Base-by-base conservation (phyloP, 2,329 filamentous ascomycete genomes). In the Talaromyces sp. region DNA sequence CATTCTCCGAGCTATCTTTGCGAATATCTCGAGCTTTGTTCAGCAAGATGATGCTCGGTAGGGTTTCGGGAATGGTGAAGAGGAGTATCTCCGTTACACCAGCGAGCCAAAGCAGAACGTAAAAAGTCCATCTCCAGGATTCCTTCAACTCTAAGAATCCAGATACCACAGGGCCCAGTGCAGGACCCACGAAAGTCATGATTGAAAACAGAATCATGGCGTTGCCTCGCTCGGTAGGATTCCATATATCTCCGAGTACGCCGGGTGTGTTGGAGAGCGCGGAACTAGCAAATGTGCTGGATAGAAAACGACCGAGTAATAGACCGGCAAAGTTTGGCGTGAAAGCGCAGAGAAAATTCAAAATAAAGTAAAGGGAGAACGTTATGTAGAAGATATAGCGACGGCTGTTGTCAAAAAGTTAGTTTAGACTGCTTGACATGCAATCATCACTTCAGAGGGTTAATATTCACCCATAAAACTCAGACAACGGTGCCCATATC, bases 401-500 rank as follows among this genome's bases (percentile, higher is more conserved):
- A 44, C 40, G 55, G 36, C 55, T 18, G 23, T 47, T 47, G 23
- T 23, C n/a, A 47, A 8, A 16, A 5, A 47, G 42, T 47, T n/a
- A 47, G 42, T 44, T 6, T 5, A 36, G 12, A 36, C 33, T 36
- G 12, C 12, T 36, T 23, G 23, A 23, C 23, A 23, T 23, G 23
- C 23, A 23, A 23, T 23, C 23, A 23, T 23, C 23, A 23, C 23
- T 23, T 23, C 23, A 1, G 23, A 23, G 23, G 23, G 23, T 23
- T 1, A 23, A 47, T 3, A 23, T n/a, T 47, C 42, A 47, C 42
- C 87, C 87, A 62, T 83, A 84, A 63, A 89, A 85, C 69, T 90
- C 88, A 51, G 84, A 88, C 3, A 89, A 70, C 0, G 88, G 88
- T 0, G 86, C 87, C 79, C 87, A 89, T 12, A 88, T 72, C 8